Evolutionary conservation across 805 yeast species (phyloP).

Genomic region (Ogataea parapolymorpha): DNA sequence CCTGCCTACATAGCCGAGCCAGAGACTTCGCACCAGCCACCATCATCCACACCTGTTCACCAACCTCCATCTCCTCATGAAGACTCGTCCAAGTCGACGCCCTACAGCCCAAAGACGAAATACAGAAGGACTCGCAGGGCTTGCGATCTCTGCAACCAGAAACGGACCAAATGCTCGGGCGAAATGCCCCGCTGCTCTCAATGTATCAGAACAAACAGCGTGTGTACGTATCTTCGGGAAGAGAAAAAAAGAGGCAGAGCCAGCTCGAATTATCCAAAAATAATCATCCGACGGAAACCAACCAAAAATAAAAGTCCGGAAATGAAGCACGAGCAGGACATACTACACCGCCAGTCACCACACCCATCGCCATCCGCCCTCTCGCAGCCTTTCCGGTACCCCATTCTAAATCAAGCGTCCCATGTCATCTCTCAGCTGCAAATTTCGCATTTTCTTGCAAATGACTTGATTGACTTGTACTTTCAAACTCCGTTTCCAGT

Average conservation of each 20-base stretch:
- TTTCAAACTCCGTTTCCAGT: constrained; percentile 12
- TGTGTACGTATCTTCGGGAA: constrained; percentile 41
- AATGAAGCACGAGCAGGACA: constrained; percentile 1
- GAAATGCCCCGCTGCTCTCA: constrained; percentile 40
- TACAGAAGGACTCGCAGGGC: constrained; percentile 34
- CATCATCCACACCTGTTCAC: not conserved
- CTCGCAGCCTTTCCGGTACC: constrained; percentile 6
- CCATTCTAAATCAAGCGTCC: constrained; percentile 8
- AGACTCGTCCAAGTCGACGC: not conserved
- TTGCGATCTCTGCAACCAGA: constrained; percentile 46
- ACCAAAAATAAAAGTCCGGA: constrained; percentile 16
- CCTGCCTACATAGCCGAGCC: constrained; percentile 5
- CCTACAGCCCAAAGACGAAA: constrained; percentile 9
- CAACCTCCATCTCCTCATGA: constrained; percentile 5
- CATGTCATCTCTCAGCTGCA: constrained; percentile 5
- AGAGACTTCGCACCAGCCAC: not conserved
- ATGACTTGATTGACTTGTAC: constrained; percentile 12
- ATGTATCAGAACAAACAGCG: constrained; percentile 32
- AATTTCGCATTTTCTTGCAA: constrained; percentile 7
- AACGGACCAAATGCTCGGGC: constrained; percentile 49
- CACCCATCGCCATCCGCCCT: not conserved
- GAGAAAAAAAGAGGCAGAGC: constrained; percentile 49
- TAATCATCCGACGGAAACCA: constrained; percentile 25
- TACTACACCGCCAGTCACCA: not conserved
- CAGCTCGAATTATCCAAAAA: constrained; percentile 39